Base-by-base conservation (phyloP, 768 basidiomycete species). In the Boletus pseudopeckii region DNA sequence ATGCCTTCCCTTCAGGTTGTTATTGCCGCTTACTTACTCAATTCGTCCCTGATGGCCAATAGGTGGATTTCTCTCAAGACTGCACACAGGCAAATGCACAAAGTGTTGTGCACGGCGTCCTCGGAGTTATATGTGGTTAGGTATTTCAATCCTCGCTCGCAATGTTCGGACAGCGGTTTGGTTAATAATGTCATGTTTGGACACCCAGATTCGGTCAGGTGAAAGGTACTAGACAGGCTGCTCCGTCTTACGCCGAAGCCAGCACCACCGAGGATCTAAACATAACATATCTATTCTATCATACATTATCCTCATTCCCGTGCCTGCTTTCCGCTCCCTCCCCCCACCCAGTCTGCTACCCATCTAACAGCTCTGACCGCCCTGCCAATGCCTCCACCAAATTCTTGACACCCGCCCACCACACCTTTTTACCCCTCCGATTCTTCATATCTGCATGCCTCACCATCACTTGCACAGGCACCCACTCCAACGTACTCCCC, bases 361-460 rank as follows among this genome's bases (percentile, higher is more conserved):
- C 8, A 8, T 45, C 76, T 55, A 79, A 57, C 64, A 90, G 71
- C 64, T 84, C 82, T 14, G 80, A 76, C 51, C 85, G 75, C 28
- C 84, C 88, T 13, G 79, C 85, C 60, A 98, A 72, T 40, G 80
- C 77, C 72, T 96, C 92, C 10, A 83, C 85, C 51, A 97, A 71
- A 18, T 78, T 76, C 66, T 83, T 86, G 49, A 86, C 72, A 13
- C 72, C 77, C 17, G 70, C 72, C 95, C 95, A 98, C 91, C 92
- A 93, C 48, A 76, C 72, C 26, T 74, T 71, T 67, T 83, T 89
- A 0, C 92, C 94, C 55, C 93, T 72, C 55, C 96, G 78, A 68
- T 93, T 84, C 75, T 81, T 84, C 87, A 96, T 91, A 72, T 99
- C 95, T 22, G 96, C 90, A 45, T 92, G 86, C 54, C 76, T 75